Evolutionary conservation across 1,139 yeast species (phyloP), one percentile per base, ranked within the genome.

Genomic region (Trichomonascaceae sp.): DNA sequence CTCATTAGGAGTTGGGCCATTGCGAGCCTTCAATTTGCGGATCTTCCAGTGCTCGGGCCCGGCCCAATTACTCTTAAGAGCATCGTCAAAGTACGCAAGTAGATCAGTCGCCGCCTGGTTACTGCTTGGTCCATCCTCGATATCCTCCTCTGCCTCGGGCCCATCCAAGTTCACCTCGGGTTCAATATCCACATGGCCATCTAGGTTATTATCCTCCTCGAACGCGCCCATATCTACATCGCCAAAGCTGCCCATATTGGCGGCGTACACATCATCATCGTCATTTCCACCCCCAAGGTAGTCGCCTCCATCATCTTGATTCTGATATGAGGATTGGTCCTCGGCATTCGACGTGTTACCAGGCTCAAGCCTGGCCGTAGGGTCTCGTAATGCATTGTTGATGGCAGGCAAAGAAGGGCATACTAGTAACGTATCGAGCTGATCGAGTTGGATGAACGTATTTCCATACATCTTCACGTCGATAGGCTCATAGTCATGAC

Each of bases 11-110:
- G 22, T 30, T 41, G 9, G n/a, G 3, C 30, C 37, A 13, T 18
- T 26, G 4, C 35, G 43, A 20, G 56, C 58, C 45, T 67, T 76
- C 37, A 79, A 62, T 17, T 74, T 71, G 29, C 70, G 62, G 8
- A 87, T 81, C 56, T 79, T 80, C 97, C 97, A 89, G 56, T 84
- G 92, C 42, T 82, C 92, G 4, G 95, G 89, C 5, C 95, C 95
- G 29, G 93, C 70, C 94, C 94, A 84, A 51, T 73, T 76, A 30
- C 70, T 66, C 41, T 67, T 73, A 58, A 81, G 59, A 13, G 71
- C 67, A 40, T 72, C 75, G 50, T 82, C 93, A 53, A 82, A 81
- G 51, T 80, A 80, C 1, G 82, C 75, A 75, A 84, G 74, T 35
- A 82, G 62, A 45, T 77, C 84, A 37, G 20, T 26, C n/a, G n/a